Conservation (phyloP, 2,329 filamentous ascomycete species). For the Arthrobotrys sinensis region DNA sequence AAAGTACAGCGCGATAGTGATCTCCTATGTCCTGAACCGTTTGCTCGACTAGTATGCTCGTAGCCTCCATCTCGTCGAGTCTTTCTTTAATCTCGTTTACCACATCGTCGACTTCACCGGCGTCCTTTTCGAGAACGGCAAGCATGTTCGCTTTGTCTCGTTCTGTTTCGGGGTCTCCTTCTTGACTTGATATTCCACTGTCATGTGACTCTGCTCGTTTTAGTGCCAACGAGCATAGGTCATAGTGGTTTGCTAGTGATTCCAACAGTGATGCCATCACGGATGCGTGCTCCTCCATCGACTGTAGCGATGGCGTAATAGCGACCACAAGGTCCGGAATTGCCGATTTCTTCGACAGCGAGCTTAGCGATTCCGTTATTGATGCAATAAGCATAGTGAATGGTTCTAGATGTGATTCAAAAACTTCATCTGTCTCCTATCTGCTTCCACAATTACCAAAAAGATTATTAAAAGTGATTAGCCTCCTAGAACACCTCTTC, state of each 20-base stretch:
- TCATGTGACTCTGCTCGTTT: conserved; percentile 70
- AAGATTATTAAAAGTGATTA: conserved; percentile 64
- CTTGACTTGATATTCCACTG: conserved; percentile 46
- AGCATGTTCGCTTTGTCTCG: conserved; percentile 81
- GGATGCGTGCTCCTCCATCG: conserved; percentile 71
- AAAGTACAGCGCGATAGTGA: conserved; percentile 60
- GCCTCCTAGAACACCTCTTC: conserved; percentile 5
- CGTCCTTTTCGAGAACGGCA: conserved; percentile 81
- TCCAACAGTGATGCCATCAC: conserved; percentile 71
- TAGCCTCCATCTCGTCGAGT: conserved; percentile 81
- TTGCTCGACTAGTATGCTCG: conserved; percentile 76
- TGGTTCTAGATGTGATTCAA: conserved; percentile 54
- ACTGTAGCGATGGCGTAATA: conserved; percentile 69
- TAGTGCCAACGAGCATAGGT: conserved; percentile 72
- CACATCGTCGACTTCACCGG: conserved; percentile 77
- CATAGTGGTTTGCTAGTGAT: conserved; percentile 72
- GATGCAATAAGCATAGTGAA: conserved; percentile 44
- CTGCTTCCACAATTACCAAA: conserved; percentile 36
- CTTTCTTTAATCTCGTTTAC: conserved; percentile 81
- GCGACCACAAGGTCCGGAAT: conserved; percentile 66
- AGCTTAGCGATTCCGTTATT: conserved; percentile 41
- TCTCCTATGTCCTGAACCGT: conserved; percentile 71
- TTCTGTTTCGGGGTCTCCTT: conserved; percentile 41
- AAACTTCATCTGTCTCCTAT: conserved; percentile 59
- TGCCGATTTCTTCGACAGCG: conserved; percentile 45